Conservation (phyloP, 1,284 basidiomycete genomes). For the Heterobasidion irregulare region DNA sequence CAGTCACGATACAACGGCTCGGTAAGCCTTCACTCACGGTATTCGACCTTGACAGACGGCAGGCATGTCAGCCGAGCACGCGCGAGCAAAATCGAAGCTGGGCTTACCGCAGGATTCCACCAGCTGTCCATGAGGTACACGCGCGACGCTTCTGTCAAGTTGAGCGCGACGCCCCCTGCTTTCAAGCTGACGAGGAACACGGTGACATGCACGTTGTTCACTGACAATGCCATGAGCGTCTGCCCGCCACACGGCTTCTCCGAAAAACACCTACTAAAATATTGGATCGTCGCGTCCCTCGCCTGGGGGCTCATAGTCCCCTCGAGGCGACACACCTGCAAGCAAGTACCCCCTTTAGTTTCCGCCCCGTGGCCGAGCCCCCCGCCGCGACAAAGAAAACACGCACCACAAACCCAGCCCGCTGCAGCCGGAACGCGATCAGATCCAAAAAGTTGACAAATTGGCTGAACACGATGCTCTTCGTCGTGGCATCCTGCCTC, state of each 20-base stretch:
- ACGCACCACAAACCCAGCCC: constrained; percentile 80
- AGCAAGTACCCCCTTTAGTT: background rate
- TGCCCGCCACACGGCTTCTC: background rate
- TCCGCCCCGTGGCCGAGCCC: background rate
- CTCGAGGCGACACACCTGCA: constrained; percentile 86
- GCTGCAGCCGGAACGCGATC: constrained; percentile 89
- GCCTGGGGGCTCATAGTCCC: constrained; percentile 97
- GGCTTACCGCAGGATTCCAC: constrained; percentile 83
- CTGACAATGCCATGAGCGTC: constrained; percentile 25
- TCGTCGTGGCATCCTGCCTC: constrained; percentile 84
- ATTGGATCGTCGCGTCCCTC: constrained; percentile 88
- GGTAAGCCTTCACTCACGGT: background rate
- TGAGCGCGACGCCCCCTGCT: constrained; percentile 93
- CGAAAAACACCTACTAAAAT: constrained; percentile 65
- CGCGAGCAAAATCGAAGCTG: background rate
- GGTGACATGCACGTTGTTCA: constrained; percentile 91
- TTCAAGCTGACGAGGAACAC: constrained; percentile 96
- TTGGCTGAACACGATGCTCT: constrained; percentile 94
- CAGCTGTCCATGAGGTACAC: constrained; percentile 91
- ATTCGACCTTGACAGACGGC: too few species aligned
- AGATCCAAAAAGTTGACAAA: constrained; percentile 89
- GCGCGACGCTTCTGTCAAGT: constrained; percentile 87
- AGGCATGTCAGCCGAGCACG: constrained; percentile 9
- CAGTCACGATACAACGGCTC: background rate
- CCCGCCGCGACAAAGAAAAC: background rate